phyloP scores from a whole-genome alignment of 495 filamentous ascomycete species.

The Lasiosphaeria ovina region DNA sequence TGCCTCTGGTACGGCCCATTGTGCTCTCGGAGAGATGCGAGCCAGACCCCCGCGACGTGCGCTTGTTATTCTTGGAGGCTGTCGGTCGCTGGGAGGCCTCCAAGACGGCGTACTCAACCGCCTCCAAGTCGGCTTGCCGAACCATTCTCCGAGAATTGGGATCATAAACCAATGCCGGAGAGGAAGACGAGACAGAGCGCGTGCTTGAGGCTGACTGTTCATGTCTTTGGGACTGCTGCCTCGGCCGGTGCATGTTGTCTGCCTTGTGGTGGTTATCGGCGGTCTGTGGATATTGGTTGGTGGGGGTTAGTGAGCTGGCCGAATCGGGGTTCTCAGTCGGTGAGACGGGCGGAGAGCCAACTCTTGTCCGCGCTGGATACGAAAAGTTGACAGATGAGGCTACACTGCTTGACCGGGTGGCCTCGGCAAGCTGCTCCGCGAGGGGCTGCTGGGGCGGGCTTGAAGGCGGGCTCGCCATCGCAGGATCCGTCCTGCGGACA shows the following conservation, averaged over 20 bases:
- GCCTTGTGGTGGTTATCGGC: neutral
- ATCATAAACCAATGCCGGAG: slow-evolving; percentile 51
- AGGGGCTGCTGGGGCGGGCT: slow-evolving; percentile 26
- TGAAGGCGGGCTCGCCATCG: slow-evolving; percentile 39
- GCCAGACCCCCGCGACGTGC: slow-evolving; percentile 32
- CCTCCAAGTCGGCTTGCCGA: slow-evolving; percentile 33
- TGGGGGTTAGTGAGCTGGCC: slow-evolving; percentile 3
- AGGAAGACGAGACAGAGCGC: slow-evolving; percentile 23
- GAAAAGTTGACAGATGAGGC: slow-evolving; percentile 81
- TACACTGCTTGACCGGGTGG: slow-evolving; percentile 53
- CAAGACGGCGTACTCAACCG: slow-evolving; percentile 39
- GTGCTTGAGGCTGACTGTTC: neutral
- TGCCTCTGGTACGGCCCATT: slow-evolving; percentile 25
- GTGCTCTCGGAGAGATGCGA: slow-evolving; percentile 39
- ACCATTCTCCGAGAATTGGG: slow-evolving; percentile 58
- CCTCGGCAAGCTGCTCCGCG: slow-evolving; percentile 17
- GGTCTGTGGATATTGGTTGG: slow-evolving; percentile 2
- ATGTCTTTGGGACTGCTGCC: neutral
- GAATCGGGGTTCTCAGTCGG: slow-evolving; percentile 10
- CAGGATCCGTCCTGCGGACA: slow-evolving; percentile 42
- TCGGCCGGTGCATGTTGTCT: slow-evolving; percentile 6
- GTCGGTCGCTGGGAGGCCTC: slow-evolving; percentile 49
- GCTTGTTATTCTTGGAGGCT: slow-evolving; percentile 55
- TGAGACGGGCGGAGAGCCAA: slow-evolving; percentile 35
- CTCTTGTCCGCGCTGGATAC: slow-evolving; percentile 54